phyloP scores from a whole-genome alignment of 805 yeast genomes.

The Osmozyma mogii region DNA sequence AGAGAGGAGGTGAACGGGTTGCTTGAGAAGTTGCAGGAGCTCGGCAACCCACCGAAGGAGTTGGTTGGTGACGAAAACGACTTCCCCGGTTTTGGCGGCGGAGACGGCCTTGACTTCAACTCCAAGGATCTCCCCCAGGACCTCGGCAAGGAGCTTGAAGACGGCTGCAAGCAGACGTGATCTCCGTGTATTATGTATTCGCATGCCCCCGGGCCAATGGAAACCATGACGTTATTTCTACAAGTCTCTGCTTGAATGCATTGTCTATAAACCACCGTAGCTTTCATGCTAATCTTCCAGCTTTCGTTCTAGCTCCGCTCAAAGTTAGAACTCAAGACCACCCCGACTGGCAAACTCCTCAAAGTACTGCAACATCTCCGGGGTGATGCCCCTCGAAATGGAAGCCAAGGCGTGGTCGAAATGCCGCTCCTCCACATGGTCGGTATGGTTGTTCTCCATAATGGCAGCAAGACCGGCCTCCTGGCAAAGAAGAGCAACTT shows the following conservation, averaged over 20 bases:
- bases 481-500: constrained; percentile 83
- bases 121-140: constrained; percentile 49
- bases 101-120: constrained; percentile 37
- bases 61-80: constrained; percentile 52
- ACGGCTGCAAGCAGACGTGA: constrained; percentile 43
- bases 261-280: too few relatives aligned
- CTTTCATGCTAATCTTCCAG: too few relatives aligned
- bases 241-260: too few relatives aligned
- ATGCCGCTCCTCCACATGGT: constrained; percentile 51
- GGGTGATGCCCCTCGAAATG: constrained; percentile 72
- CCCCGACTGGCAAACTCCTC: constrained; percentile 40
- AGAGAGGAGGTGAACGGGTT: constrained; percentile 47
- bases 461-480: constrained; percentile 95
- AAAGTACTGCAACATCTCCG: constrained; percentile 77
- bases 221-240: too few relatives aligned
- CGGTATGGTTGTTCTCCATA: constrained; percentile 60
- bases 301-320: too few relatives aligned
- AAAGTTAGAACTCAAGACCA: constrained; percentile 18
- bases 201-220: too few relatives aligned
- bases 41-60: constrained; percentile 78
- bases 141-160: constrained; percentile 45
- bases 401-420: constrained; percentile 63
- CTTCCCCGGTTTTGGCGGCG: constrained; percentile 39
- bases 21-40: constrained; percentile 61
- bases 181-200: too few relatives aligned